A percentile compares a stretch with the other conserved stretches of the same genome.
Conservation (phyloP, 495 filamentous ascomycete species). For the Podospora pseudocomata region DNA sequence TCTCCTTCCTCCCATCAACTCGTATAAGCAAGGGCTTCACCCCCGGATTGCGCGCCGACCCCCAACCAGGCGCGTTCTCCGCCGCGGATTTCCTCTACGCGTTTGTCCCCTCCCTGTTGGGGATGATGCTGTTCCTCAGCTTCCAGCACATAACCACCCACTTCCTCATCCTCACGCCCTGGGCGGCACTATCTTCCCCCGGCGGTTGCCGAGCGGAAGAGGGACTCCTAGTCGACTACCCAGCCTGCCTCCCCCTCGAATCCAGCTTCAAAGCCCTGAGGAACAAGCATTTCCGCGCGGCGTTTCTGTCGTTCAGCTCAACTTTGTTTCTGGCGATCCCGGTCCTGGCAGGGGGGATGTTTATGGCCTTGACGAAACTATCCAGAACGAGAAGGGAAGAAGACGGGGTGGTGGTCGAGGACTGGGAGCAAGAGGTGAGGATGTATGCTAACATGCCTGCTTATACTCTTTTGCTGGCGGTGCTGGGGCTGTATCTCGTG, state of each 20-base stretch:
- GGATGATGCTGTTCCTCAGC: conserved; percentile 68
- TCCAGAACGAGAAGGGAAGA: background rate
- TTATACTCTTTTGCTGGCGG: conserved; percentile 62
- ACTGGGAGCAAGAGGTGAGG: conserved; percentile 52
- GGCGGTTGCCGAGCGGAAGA: conserved; percentile 61
- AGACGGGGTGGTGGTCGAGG: conserved; percentile 12
- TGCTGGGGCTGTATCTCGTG: conserved; percentile 64
- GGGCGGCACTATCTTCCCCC: conserved; percentile 56
- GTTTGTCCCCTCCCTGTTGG: conserved; percentile 75
- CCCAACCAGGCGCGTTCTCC: conserved; percentile 65
- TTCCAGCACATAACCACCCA: conserved; percentile 75
- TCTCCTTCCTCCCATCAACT: conserved; percentile 67
- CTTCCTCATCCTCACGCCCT: conserved; percentile 72
- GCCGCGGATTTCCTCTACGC: conserved; percentile 83
- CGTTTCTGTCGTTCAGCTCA: conserved; percentile 63
- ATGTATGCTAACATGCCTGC: conserved; percentile 67
- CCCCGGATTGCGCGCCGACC: conserved; percentile 59
- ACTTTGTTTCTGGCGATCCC: conserved; percentile 64
- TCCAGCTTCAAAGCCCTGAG: conserved; percentile 58
- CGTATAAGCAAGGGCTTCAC: conserved; percentile 65
- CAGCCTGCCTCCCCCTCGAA: conserved; percentile 59
- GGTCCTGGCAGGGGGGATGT: conserved; percentile 71
- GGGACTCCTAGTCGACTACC: conserved; percentile 72
- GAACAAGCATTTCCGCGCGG: conserved; percentile 68
- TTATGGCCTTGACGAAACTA: conserved; percentile 65